A percentile compares a stretch with the other conserved stretches of the same genome.
phyloP scores from a whole-genome alignment of 1,284 basidiomycete species.

The Cystobasidium slooffiae region DNA sequence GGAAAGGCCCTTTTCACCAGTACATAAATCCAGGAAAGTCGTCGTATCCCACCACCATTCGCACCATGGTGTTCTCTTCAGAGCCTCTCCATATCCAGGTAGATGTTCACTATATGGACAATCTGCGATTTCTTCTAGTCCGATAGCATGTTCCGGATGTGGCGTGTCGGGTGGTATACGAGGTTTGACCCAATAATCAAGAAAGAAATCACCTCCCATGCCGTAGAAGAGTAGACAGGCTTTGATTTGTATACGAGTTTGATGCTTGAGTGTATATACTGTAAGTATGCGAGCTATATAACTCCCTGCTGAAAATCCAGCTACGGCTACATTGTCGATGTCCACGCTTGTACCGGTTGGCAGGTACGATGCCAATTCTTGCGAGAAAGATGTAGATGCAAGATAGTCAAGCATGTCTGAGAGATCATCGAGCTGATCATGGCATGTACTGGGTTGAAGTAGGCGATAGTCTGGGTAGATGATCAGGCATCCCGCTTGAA shows the following conservation, averaged over 20 bases:
- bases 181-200: conserved; percentile 11
- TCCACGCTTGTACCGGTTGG: neutral
- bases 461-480: conserved; percentile 25
- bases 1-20: neutral
- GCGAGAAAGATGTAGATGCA: neutral
- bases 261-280: neutral
- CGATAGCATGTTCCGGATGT: neutral
- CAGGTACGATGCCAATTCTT: neutral
- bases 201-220: conserved; percentile 15
- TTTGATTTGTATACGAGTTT: neutral
- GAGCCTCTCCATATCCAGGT: neutral
- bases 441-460: conserved; percentile 3
- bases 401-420: neutral
- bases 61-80: neutral
- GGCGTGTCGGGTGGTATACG: neutral
- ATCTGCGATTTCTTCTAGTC: neutral
- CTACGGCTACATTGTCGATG: neutral
- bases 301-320: conserved; percentile 15
- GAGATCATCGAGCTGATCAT: conserved; percentile 11
- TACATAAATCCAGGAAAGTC: conserved; percentile 4
- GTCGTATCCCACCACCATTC: conserved; percentile 11
- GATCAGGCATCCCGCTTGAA: neutral
- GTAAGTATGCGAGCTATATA: conserved; percentile 19
- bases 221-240: conserved; percentile 1
- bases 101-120: conserved; percentile 4